phyloP scores from a whole-genome alignment of 2,329 filamentous ascomycete genomes.

The Trichoderma koningiopsis region DNA sequence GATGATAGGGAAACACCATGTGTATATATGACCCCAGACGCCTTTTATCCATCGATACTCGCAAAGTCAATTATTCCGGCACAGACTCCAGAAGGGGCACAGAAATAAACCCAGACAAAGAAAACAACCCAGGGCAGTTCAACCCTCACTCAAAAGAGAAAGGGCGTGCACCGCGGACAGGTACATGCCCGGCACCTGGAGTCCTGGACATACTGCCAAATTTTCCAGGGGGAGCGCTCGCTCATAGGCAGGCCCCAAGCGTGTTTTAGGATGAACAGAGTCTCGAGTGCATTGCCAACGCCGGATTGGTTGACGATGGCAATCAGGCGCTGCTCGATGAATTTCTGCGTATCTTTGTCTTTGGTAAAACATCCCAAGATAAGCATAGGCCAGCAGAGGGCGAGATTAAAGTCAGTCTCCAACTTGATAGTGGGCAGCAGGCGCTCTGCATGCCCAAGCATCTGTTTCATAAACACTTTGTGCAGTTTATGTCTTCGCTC shows the following conservation, averaged over 20 bases:
- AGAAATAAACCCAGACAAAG: too few relatives aligned
- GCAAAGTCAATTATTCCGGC: background rate
- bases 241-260: constrained; percentile 43
- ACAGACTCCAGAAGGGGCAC: too few relatives aligned
- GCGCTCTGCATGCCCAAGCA: background rate
- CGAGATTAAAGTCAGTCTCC: constrained; percentile 42
- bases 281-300: constrained; percentile 50
- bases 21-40: background rate
- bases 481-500: background rate
- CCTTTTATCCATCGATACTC: background rate
- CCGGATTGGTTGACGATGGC: constrained; percentile 44
- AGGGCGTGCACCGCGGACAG: background rate
- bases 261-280: constrained; percentile 44
- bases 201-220: constrained; percentile 49
- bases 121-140: too few relatives aligned
- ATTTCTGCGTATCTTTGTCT: constrained; percentile 36
- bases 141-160: background rate
- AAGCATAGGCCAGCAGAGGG: constrained; percentile 44
- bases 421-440: constrained; percentile 36
- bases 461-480: background rate
- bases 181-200: constrained; percentile 39
- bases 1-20: background rate
- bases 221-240: constrained; percentile 45
- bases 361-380: constrained; percentile 43
- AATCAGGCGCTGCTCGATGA: constrained; percentile 40